phyloP scores from a whole-genome alignment of 306 rosid genomes.

The Cercis canadensis region DNA sequence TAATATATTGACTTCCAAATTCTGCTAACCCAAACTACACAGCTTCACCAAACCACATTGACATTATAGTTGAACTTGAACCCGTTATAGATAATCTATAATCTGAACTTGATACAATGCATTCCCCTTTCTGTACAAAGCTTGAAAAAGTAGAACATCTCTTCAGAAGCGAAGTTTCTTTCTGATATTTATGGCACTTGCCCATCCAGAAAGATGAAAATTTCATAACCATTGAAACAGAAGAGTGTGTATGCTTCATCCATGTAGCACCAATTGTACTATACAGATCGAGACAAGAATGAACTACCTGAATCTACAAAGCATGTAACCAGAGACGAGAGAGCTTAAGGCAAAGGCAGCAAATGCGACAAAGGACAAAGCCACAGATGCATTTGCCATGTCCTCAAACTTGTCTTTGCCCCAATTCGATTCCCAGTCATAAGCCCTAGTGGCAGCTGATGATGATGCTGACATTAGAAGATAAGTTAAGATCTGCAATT shows the following conservation, averaged over 20 bases:
- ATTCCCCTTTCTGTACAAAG: conserved; percentile 36
- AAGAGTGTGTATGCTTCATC: conserved; percentile 17
- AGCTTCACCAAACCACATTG: neutral
- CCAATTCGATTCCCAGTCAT: conserved; percentile 88
- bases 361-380: conserved; percentile 75
- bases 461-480: conserved; percentile 87
- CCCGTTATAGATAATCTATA: neutral
- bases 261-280: no score
- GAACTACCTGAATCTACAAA: conserved; percentile 58
- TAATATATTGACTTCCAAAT: no score
- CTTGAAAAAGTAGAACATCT: conserved; percentile 1
- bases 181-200: conserved; percentile 15
- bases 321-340: conserved; percentile 71
- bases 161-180: conserved; percentile 16
- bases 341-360: conserved; percentile 71
- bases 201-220: conserved; percentile 17
- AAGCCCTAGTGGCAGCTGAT: conserved; percentile 81
- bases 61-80: neutral
- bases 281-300: no score
- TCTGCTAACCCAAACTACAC: no score
- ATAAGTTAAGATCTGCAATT: conserved; percentile 71
- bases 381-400: conserved; percentile 75
- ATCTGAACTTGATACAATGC: conserved; percentile 6
- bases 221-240: neutral
- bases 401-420: conserved; percentile 81